Evolutionary conservation across 1,284 basidiomycete species (phyloP).

Genomic region (Coniferiporia weirii): DNA sequence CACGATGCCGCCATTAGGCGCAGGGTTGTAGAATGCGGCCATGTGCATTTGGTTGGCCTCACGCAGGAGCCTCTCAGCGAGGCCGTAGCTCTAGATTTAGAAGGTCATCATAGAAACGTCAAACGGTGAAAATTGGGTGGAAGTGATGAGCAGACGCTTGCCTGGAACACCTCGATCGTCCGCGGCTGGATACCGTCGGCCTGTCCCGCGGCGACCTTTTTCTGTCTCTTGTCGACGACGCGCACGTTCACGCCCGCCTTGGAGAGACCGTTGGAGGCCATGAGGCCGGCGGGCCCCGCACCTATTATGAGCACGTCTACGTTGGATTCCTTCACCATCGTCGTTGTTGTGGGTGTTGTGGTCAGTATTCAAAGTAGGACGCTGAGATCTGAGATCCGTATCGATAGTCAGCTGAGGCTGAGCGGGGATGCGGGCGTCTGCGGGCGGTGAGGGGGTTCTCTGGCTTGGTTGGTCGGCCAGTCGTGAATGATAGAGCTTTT

Average conservation of each 20-base stretch:
- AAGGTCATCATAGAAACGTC: slow-evolving; percentile 1
- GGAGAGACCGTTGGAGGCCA: slow-evolving; percentile 61
- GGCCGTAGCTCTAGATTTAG: slow-evolving; percentile 58
- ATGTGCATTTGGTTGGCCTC: slow-evolving; percentile 67
- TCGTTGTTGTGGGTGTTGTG: background rate
- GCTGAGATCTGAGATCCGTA: background rate
- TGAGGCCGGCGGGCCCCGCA: slow-evolving; percentile 53
- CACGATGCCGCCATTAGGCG: slow-evolving; percentile 33
- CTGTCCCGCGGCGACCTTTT: slow-evolving; percentile 60
- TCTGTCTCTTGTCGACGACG: slow-evolving; percentile 58
- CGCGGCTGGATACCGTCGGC: slow-evolving; percentile 77
- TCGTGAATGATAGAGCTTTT: background rate
- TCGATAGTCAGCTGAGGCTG: background rate
- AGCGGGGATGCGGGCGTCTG: too few species aligned
- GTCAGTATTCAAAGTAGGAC: background rate
- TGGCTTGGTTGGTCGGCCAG: too few species aligned
- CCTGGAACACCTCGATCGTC: slow-evolving; percentile 74
- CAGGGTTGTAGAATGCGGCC: slow-evolving; percentile 69
- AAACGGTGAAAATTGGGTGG: background rate
- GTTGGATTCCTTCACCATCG: slow-evolving; percentile 26
- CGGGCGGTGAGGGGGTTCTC: too few species aligned
- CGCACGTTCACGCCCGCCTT: slow-evolving; percentile 55
- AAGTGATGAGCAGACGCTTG: slow-evolving; percentile 20
- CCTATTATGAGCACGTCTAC: slow-evolving; percentile 56
- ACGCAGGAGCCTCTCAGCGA: slow-evolving; percentile 55